Conservation (phyloP, 2,329 filamentous ascomycete species). For the Arthrinium phaeospermum region DNA sequence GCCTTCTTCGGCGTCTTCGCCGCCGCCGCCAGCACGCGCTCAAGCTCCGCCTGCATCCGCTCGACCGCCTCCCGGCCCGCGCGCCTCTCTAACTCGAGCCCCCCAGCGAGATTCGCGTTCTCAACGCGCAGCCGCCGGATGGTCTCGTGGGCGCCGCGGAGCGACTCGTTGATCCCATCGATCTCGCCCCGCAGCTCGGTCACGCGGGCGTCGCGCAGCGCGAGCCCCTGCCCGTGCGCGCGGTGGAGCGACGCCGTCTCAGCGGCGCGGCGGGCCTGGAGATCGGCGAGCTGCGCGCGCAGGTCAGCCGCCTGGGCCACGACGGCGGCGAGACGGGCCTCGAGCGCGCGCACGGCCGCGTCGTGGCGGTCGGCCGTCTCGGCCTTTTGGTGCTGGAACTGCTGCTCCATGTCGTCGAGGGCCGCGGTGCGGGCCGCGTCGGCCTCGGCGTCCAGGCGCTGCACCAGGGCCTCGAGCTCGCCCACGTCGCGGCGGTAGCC, state of each 20-base stretch:
- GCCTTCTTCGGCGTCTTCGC: constrained; percentile 31
- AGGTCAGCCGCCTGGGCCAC: constrained; percentile 46
- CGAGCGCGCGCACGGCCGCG: constrained; percentile 50
- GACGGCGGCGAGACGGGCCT: constrained; percentile 49
- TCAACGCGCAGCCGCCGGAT: constrained; percentile 53
- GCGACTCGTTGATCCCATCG: constrained; percentile 40
- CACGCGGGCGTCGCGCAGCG: constrained; percentile 56
- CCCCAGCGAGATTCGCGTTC: constrained; percentile 45
- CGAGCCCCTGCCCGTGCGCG: constrained; percentile 53
- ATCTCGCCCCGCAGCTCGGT: constrained; percentile 45
- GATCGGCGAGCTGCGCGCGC: constrained; percentile 39
- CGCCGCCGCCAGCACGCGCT: constrained; percentile 47
- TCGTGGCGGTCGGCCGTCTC: constrained; percentile 36
- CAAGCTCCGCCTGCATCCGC: constrained; percentile 57
- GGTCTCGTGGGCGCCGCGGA: constrained; percentile 54
- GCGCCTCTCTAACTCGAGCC: constrained; percentile 44
- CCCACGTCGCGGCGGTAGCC: constrained; percentile 59
- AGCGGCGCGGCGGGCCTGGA: constrained; percentile 34
- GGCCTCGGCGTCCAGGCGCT: constrained; percentile 51
- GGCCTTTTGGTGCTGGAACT: constrained; percentile 30
- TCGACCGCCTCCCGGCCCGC: constrained; percentile 53
- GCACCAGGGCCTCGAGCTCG: constrained; percentile 59
- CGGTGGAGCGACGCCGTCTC: constrained; percentile 43
- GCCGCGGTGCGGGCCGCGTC: constrained; percentile 38
- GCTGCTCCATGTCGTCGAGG: background rate